Base-by-base conservation (phyloP, 1,284 basidiomycete species). In the Cryptococcus depauperatus region DNA sequence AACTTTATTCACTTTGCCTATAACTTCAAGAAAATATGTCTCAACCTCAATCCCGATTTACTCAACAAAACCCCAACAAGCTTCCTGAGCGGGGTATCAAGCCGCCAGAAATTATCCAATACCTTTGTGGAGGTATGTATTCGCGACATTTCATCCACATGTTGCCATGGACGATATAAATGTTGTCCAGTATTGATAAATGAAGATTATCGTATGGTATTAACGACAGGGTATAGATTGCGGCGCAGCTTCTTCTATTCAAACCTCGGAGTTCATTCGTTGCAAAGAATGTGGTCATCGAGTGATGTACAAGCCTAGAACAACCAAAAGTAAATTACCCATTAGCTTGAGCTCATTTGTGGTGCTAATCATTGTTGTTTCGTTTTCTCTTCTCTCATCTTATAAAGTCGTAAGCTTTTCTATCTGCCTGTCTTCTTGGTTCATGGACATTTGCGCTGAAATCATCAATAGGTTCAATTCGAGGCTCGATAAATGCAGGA, bases 271-370 rank as follows among this genome's bases (percentile, higher is more conserved):
- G 70, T 88, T 90, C 37, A 95, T 97, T 59, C 83, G 93, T 47
- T 98, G 93, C 74, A 79, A 86, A 59, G 91, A 97, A 69, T 98
- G 93, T 64, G 93, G 93, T 2, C 93, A 96, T 70, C 82, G 93
- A 54, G 92, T 98, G 69, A 95, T 98, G 89, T 97, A 96, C 76
- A 98, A 98, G 75, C 95, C 95, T 72, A 76, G 93, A 59, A 96
- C 92, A 18, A 88, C 82, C 67, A 77, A 89, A 75, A 95, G 93
- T 97, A 66, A 68, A 87, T 81, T 26, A 18, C 29, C 33, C 6
- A 26, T 21, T 23, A 13, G 38, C 19, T 14, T 25, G 2, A 16
- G 18, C 14, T 14, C 28, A 43, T 23, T 28, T 13, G 13, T 14
- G 23, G 11, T 19, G 40, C 32, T 35, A 13, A 40, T 13, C 1